Evolutionary conservation across 2,329 filamentous ascomycete genomes (phyloP).

Genomic region (Pestalotiopsis fici): DNA sequence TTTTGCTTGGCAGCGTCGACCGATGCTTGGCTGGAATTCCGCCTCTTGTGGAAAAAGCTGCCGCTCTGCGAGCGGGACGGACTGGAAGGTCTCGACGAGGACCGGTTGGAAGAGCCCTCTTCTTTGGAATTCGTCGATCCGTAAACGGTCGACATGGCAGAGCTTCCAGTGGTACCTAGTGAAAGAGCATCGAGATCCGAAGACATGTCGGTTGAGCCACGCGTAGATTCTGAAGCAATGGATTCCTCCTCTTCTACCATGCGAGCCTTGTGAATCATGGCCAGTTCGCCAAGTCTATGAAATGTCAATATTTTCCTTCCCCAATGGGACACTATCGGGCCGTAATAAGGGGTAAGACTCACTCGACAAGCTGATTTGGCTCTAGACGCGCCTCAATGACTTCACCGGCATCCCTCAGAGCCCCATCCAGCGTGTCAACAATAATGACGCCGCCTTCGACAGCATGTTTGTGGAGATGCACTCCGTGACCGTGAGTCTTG

Average conservation of each 20-base stretch:
- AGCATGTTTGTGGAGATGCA: constrained; percentile 69
- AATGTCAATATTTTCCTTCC: neutral
- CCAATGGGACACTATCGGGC: neutral
- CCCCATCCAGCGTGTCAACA: constrained; percentile 78
- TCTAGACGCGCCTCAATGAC: constrained; percentile 75
- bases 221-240: constrained; percentile 24
- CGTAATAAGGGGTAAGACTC: constrained; percentile 26
- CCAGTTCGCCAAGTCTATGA: constrained; percentile 72
- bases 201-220: constrained; percentile 27
- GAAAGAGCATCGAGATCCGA: constrained; percentile 35
- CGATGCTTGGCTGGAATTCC: constrained; percentile 30
- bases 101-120: neutral
- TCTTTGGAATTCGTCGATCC: constrained; percentile 14
- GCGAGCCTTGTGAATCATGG: constrained; percentile 55
- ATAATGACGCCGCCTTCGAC: constrained; percentile 66
- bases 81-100: neutral
- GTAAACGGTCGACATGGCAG: constrained; percentile 44
- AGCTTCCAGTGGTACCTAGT: constrained; percentile 21
- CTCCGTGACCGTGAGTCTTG: constrained; percentile 41
- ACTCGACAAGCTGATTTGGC: constrained; percentile 80
- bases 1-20: constrained; percentile 31
- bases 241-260: constrained; percentile 38
- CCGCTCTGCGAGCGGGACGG: constrained; percentile 15
- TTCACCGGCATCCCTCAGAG: constrained; percentile 82
- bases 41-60: constrained; percentile 25